A percentile compares a stretch with the other conserved stretches of the same genome.
Evolutionary conservation across 1,139 yeast species (phyloP).

Genomic region (Yamadazyma atlantica): DNA sequence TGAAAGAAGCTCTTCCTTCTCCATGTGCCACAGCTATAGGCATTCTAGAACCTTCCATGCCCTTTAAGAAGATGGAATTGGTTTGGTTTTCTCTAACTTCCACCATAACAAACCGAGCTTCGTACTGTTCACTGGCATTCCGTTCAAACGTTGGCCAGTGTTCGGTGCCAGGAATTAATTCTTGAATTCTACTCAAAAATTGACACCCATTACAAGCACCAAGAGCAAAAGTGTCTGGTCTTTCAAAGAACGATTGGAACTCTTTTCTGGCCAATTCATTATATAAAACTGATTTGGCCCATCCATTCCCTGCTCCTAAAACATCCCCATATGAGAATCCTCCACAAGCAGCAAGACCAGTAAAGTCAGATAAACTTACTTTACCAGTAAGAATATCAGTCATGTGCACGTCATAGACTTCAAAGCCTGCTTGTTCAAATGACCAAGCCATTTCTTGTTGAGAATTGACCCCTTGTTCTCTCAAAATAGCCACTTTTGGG

Average conservation of each 20-base stretch:
- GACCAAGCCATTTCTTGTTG: constrained; percentile 99
- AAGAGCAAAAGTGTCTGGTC: constrained; percentile 93
- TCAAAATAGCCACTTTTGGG: constrained; percentile 92
- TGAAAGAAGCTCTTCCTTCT: constrained; percentile 89
- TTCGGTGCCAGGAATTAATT: constrained; percentile 91
- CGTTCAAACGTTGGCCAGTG: constrained; percentile 97
- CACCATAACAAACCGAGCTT: constrained; percentile 91
- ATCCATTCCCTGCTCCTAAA: constrained; percentile 97
- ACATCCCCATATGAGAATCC: constrained; percentile 99
- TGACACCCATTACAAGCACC: constrained; percentile 99
- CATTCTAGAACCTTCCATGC: constrained; percentile 87
- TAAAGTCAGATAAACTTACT: constrained; percentile 74
- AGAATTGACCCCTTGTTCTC: constrained; percentile 99
- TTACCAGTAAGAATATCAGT: constrained; percentile 79
- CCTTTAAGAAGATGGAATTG: constrained; percentile 75
- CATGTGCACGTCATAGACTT: constrained; percentile 94
- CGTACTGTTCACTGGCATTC: constrained; percentile 91
- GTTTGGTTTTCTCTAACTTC: constrained; percentile 58
- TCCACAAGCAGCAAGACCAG: constrained; percentile 98
- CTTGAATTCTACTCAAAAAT: constrained; percentile 84
- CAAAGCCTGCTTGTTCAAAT: constrained; percentile 93
- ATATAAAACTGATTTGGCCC: constrained; percentile 97
- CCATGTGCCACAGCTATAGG: constrained; percentile 99
- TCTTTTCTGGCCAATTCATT: constrained; percentile 75
- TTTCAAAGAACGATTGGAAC: constrained; percentile 78